Conservation (phyloP, 129 eudicot species). For the Tagetes patula region DNA sequence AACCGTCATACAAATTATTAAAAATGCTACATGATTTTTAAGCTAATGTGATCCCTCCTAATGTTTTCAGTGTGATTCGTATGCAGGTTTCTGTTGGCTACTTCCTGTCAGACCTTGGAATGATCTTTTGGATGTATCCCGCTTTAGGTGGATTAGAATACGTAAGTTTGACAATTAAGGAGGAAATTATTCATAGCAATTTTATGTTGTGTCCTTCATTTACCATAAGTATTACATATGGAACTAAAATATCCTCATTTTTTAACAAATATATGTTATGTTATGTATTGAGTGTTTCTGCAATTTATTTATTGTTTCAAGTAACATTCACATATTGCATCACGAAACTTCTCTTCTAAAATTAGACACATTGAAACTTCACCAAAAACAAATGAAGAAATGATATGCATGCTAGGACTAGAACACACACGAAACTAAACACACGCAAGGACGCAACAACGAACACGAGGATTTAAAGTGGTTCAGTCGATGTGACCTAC, state of each 20-base stretch:
- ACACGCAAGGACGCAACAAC: too few relatives aligned
- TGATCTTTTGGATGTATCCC: slow-evolving; percentile 92
- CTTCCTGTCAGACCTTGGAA: slow-evolving; percentile 79
- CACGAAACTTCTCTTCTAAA: background rate
- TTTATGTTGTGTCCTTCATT: background rate
- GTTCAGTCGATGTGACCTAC: too few relatives aligned
- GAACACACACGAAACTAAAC: too few relatives aligned
- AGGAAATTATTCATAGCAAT: background rate
- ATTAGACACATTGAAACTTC: background rate
- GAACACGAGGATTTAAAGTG: too few relatives aligned
- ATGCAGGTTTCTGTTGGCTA: slow-evolving; percentile 93
- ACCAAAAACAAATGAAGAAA: background rate
- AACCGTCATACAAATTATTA: background rate
- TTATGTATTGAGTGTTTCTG: too few relatives aligned
- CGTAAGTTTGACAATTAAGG: slow-evolving; percentile 53
- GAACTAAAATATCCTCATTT: background rate
- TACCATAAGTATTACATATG: background rate
- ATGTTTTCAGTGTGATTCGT: slow-evolving; percentile 26
- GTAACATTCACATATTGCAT: background rate
- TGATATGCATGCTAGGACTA: background rate
- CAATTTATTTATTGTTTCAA: too few relatives aligned
- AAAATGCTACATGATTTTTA: background rate
- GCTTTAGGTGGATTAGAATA: slow-evolving; percentile 95
- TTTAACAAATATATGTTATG: background rate
- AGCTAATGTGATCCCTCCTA: slow-evolving; percentile 8